phyloP scores from a whole-genome alignment of 1,139 yeast genomes.

The Wickerhamomyces sp. region DNA sequence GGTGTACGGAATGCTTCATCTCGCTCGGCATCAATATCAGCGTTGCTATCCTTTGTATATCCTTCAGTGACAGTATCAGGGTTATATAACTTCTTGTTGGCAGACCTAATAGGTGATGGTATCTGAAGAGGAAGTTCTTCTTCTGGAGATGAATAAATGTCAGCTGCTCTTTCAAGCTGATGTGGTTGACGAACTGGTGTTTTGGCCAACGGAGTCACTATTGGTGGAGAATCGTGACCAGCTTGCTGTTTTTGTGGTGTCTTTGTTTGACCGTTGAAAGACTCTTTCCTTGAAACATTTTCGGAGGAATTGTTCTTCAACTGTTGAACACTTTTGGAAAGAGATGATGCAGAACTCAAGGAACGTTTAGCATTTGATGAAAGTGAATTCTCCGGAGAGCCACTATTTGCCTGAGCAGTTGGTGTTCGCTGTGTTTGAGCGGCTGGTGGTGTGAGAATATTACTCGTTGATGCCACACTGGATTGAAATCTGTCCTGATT shows the following conservation, averaged over 20 bases:
- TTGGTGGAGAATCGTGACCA: not conserved
- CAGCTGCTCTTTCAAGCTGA: not conserved
- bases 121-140: constrained; percentile 21
- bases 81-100: not conserved
- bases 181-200: constrained; percentile 2
- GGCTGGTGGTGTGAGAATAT: constrained; percentile 21
- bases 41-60: not conserved
- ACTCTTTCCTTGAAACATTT: constrained; percentile 7
- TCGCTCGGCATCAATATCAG: not conserved
- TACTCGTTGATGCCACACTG: constrained; percentile 3
- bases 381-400: constrained; percentile 5
- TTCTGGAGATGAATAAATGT: constrained; percentile 11
- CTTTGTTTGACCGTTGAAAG: not conserved
- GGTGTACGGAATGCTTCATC: not conserved
- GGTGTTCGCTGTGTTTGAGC: constrained; percentile 8
- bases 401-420: constrained; percentile 10
- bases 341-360: constrained; percentile 2
- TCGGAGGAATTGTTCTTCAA: constrained; percentile 13
- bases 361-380: not conserved
- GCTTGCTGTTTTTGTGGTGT: not conserved
- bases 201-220: not conserved
- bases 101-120: constrained; percentile 19
- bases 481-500: not conserved
- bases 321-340: not conserved
- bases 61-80: constrained; percentile 3